These are phyloP conservation scores for Colletotrichum sojae DNA, from an alignment of 2,329 filamentous ascomycete species.

Conservation along the genomic window DNA sequence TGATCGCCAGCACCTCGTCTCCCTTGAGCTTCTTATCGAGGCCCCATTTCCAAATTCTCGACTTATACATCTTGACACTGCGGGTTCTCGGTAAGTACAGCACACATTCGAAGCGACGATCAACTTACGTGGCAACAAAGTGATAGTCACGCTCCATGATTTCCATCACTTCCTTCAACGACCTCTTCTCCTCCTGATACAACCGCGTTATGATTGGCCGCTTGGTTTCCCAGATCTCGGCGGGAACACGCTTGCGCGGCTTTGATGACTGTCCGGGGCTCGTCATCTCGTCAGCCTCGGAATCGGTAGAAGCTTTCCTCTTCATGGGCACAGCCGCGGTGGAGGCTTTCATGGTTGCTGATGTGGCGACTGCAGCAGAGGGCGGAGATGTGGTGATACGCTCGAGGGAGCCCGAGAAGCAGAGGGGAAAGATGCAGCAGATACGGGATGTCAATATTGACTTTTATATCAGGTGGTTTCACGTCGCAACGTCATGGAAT, in stretches of 20 bases:
- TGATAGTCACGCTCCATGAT: conserved; percentile 54
- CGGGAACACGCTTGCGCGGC: conserved; percentile 49
- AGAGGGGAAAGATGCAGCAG: not conserved
- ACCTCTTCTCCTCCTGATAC: conserved; percentile 57
- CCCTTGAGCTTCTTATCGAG: conserved; percentile 59
- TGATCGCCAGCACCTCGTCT: conserved; percentile 56
- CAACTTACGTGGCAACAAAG: conserved; percentile 56
- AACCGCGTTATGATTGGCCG: conserved; percentile 54
- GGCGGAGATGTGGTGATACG: not conserved
- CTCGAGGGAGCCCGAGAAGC: not conserved
- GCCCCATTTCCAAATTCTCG: conserved; percentile 58
- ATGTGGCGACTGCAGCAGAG: not conserved
- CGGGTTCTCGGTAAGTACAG: conserved; percentile 14
- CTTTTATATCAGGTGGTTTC: conserved; percentile 2
- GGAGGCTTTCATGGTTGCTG: conserved; percentile 17
- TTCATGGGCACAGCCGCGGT: conserved; percentile 30
- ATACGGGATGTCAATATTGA: not conserved
- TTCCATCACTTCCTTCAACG: conserved; percentile 58
- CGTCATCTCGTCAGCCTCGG: conserved; percentile 48
- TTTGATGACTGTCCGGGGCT: conserved; percentile 39
- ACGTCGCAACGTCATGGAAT: conserved; percentile 8
- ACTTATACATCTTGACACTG: conserved; percentile 61
- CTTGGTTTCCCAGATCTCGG: conserved; percentile 52
- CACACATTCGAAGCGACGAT: not conserved
- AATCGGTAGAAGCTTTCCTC: conserved; percentile 46